Base-by-base conservation (phyloP, 2,329 filamentous ascomycete species). In the Aphanocladium album region DNA sequence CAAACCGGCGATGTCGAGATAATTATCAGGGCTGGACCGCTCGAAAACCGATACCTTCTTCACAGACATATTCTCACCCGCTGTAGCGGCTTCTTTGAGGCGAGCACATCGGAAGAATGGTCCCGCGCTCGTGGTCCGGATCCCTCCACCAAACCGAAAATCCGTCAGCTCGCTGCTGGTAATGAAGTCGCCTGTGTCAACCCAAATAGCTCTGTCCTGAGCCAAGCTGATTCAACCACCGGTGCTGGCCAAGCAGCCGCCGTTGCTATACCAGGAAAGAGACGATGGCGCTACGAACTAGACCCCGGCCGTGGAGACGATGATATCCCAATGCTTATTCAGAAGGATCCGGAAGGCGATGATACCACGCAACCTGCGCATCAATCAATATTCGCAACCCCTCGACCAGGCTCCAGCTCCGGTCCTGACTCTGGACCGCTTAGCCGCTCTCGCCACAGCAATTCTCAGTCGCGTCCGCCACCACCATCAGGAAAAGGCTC, bases 1-100 rank as follows among this genome's bases (percentile, higher is more conserved):
- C 88, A 93, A 68, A 93, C 90, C 41, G 93, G 93, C 70, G 93
- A 98, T 74, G 91, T 97, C 69, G 93, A 98, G 76, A 92, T 98
- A 64, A 71, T 93, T 60, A 84, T 97, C 68, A 83, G 82, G 70
- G 82, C 85, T 16, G 79, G 89, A 57, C 63, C 67, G 39, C 67
- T 65, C 53, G 89, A 95, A 74, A 90, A 91, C 71, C 83, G 89
- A 63, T 98, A 97, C 72, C 81, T 97, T 51, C 81, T 98, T 60
- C 93, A 98, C 76, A 83, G 88, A 62, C 83, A 97, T 69, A 96
- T 93, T 45, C 79, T 98, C 66, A 88, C 90, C 35, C 90, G 96
- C 74, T 96, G 90, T 70, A 96, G 92, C 6, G 92, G 91, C 17
- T 97, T 96, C 79, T 98, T 98, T 72, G 91, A 96, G 74, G 89